Percentiles rank a stretch among this genome's conserved stretches.
Evolutionary conservation across 139 green algal genomes (phyloP).

Genomic region (Pycnococcus provasolii): DNA sequence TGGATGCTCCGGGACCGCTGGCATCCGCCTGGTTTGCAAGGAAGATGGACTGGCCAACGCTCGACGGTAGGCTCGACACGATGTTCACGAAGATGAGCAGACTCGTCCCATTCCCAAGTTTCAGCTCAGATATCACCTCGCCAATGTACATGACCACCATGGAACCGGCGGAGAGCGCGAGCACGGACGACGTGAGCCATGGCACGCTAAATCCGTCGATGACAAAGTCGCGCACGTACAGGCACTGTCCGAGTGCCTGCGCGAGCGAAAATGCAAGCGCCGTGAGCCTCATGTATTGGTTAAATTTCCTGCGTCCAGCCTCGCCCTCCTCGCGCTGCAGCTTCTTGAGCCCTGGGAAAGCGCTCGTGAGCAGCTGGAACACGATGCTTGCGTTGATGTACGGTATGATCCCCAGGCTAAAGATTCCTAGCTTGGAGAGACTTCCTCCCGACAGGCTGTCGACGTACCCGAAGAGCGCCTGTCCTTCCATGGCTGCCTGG

Average conservation of each 20-base stretch:
- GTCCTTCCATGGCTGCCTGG: conserved; percentile 21
- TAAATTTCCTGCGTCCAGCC: conserved; percentile 69
- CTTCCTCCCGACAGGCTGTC: conserved; percentile 68
- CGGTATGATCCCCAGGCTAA: conserved; percentile 96
- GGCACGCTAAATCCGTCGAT: conserved; percentile 55
- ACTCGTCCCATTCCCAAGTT: conserved; percentile 96
- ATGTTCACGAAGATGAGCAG: conserved; percentile 98
- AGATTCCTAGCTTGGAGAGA: conserved; percentile 68
- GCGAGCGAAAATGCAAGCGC: conserved; percentile 28
- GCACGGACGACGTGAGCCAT: conserved; percentile 58
- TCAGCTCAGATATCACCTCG: conserved; percentile 86
- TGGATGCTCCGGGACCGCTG: no score
- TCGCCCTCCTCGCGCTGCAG: conserved; percentile 90
- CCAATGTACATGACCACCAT: conserved; percentile 72
- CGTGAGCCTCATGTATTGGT: conserved; percentile 69
- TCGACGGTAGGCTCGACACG: conserved; percentile 70
- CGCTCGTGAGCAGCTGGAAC: conserved; percentile 65
- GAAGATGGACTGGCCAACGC: conserved; percentile 39
- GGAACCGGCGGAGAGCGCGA: conserved; percentile 69
- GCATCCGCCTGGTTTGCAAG: neutral
- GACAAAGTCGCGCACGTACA: conserved; percentile 48
- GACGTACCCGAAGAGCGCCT: conserved; percentile 81
- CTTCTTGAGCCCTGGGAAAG: conserved; percentile 83
- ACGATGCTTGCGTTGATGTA: conserved; percentile 99
- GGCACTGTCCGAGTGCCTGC: conserved; percentile 61